Evolutionary conservation across 176 grass and related monocot genomes (phyloP), one percentile per base, ranked within the genome.

Genomic region (Tillandsia leiboldiana): DNA sequence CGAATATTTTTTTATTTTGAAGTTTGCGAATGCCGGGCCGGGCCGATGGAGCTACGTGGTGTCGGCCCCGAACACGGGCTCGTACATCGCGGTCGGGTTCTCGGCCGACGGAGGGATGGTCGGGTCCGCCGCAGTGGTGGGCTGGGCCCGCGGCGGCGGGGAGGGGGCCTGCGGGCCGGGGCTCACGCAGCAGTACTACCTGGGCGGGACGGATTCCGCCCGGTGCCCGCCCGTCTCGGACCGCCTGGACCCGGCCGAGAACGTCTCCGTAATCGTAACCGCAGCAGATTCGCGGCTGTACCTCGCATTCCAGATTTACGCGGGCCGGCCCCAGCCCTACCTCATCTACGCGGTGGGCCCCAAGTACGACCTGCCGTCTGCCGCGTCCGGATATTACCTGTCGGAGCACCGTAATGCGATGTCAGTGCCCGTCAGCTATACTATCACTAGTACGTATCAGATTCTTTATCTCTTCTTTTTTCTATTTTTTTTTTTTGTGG

Each of bases 41-140:
- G 85, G 74, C 78, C 65, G 77, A 10, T 96, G 93, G 93, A 87
- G 93, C 78, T 96, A 84, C 73, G 72, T 99, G n/a, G 73, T 99
- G 3, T 99, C 94, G 69, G 87, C 89, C 61, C 84, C 89, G 3
- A 70, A 99, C 80, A 79, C 69, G 50, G 66, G 81, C 9, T 67
- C 94, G 22, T 99, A 87, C 80, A 66, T 99, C 27, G 53, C 94
- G 0, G 63, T 99, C 0, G 94, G 94, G 8, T 99, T 99, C 84
- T 99, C 94, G 0, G 77, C 74, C 11, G 71, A 99, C 26, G 89
- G 94, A 0, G 13, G n/a, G 13, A 99, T 99, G 94, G 84, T 99
- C 8, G 94, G 94, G 15, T 93, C 89, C 87, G 93, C 77, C 66
- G 94, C 89, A 8, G 76, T 99, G 50, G 84, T 74, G 14, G 94